Evolutionary conservation across 2,329 filamentous ascomycete species (phyloP).

Genomic region (Phyllosticta capitalensis): DNA sequence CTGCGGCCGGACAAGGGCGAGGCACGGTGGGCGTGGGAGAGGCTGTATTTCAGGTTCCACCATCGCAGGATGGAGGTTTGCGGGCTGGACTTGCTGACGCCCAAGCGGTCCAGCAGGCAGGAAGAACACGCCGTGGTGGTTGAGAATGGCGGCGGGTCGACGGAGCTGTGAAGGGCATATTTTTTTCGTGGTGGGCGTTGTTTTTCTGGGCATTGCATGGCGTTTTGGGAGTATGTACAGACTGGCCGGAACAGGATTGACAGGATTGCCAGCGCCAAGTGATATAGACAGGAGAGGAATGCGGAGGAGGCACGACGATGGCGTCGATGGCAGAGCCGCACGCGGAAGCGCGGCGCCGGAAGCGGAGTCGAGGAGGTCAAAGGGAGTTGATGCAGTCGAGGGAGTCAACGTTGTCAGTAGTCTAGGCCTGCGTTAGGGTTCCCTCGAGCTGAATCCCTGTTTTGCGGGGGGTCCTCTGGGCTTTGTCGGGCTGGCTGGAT

Average conservation of each 20-base stretch:
- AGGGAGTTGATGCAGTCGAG: too few species aligned
- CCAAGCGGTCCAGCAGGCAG: neutral
- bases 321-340: neutral
- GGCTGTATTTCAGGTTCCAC: slow-evolving; percentile 40
- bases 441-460: neutral
- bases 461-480: neutral
- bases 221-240: neutral
- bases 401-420: too few species aligned
- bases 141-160: neutral
- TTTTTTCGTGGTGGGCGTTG: too few species aligned
- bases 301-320: too few species aligned
- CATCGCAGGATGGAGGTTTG: slow-evolving; percentile 43
- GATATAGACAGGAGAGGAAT: neutral
- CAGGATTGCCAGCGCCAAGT: neutral
- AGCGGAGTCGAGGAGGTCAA: neutral
- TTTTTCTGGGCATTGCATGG: neutral
- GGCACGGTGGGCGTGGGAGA: slow-evolving; percentile 40
- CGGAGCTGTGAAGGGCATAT: slow-evolving; percentile 1
- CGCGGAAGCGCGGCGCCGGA: neutral
- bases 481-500: neutral
- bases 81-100: slow-evolving; percentile 39
- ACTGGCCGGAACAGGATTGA: neutral
- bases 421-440: neutral
- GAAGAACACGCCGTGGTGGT: neutral
- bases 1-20: slow-evolving; percentile 37